These are phyloP conservation scores for Apiospora phragmitis DNA, from an alignment of 2,329 filamentous ascomycete genomes.

Conservation along the genomic window DNA sequence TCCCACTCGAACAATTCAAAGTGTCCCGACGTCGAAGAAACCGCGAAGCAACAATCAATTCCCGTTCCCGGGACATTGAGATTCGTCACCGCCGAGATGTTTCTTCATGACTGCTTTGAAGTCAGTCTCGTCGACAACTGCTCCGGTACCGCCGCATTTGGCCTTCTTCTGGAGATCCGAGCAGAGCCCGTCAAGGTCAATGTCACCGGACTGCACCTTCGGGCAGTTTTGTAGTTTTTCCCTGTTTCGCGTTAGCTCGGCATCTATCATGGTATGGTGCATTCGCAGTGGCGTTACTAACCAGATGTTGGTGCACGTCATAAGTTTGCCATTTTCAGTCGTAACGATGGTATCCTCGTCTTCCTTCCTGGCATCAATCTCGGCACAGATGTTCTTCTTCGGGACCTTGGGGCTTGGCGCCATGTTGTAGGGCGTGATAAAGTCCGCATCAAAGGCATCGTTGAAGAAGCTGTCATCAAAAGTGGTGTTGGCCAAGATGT, in stretches of 20 bases:
- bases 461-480: constrained; percentile 71
- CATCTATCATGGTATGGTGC: not conserved
- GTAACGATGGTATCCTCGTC: constrained; percentile 66
- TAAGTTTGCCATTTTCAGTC: constrained; percentile 59
- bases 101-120: constrained; percentile 78
- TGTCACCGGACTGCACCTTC: constrained; percentile 84
- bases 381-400: constrained; percentile 68
- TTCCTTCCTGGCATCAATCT: constrained; percentile 76
- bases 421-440: constrained; percentile 79
- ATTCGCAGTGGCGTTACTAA: constrained; percentile 33
- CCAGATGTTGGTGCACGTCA: constrained; percentile 93
- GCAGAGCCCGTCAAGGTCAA: constrained; percentile 92
- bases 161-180: constrained; percentile 93
- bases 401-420: constrained; percentile 42
- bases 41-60: constrained; percentile 10
- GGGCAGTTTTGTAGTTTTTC: constrained; percentile 85
- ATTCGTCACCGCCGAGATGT: constrained; percentile 50
- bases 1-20: not conserved
- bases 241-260: constrained; percentile 59
- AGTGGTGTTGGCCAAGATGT: constrained; percentile 66
- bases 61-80: constrained; percentile 25
- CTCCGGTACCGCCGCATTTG: constrained; percentile 87
- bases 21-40: not conserved
- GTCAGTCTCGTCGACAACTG: constrained; percentile 85
- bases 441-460: constrained; percentile 81